These are phyloP conservation scores for Physcomitrium patens DNA, from an alignment of 225 moss, liverwort and hornwort genomes.

Conservation along the genomic window DNA sequence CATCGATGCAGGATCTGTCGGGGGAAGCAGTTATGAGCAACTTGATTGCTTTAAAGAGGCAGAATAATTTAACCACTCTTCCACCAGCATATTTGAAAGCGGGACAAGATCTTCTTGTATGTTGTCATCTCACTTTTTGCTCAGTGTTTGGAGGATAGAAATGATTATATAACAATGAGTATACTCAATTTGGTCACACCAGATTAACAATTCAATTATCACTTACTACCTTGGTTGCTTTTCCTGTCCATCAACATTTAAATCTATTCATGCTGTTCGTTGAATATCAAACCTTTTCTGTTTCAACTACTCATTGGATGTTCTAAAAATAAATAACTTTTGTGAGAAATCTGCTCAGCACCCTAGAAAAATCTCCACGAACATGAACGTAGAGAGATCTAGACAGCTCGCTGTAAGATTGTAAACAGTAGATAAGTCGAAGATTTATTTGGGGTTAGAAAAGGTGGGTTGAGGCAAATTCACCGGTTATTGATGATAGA, in stretches of 20 bases:
- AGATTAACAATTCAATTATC: background rate
- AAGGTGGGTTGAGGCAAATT: background rate
- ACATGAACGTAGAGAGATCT: background rate
- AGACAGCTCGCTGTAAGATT: background rate
- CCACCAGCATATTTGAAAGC: slow-evolving; percentile 62
- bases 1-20: slow-evolving; percentile 45
- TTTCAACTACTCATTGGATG: background rate
- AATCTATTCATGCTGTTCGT: background rate
- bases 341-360: background rate
- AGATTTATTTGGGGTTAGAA: background rate
- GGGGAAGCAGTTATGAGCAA: slow-evolving; percentile 43
- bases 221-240: background rate
- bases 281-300: background rate
- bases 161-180: too few species aligned
- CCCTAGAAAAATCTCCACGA: background rate
- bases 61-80: slow-evolving; percentile 40
- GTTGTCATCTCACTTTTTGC: accelerated
- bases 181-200: too few species aligned
- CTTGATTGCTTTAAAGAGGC: slow-evolving; percentile 40
- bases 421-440: background rate
- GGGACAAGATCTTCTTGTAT: slow-evolving; percentile 73
- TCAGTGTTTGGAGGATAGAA: background rate
- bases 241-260: background rate
- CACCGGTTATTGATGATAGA: background rate
- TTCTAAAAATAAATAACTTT: background rate